Conservation (phyloP, 139 green algal species). For the Astrephomene gubernaculifera region DNA sequence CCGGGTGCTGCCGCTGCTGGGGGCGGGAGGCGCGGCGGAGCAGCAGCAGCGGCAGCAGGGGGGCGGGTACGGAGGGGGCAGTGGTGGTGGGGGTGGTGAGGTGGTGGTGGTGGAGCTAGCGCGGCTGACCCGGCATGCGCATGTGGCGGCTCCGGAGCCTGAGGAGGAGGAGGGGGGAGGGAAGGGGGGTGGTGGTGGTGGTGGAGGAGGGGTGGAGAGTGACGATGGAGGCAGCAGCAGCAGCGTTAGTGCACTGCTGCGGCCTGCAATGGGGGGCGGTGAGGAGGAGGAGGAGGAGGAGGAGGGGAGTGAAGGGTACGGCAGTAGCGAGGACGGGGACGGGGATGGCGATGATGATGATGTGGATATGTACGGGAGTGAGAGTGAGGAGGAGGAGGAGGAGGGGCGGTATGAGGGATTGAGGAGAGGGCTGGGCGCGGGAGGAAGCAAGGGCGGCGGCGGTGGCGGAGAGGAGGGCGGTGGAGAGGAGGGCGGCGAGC, state of each 20-base stretch:
- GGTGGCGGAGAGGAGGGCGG: neutral
- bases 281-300: neutral
- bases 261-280: neutral
- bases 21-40: too few species aligned
- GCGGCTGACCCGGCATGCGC: neutral
- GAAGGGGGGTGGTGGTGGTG: neutral
- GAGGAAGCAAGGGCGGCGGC: neutral
- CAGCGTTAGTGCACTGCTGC: conserved; percentile 4
- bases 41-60: neutral
- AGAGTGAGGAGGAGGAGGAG: neutral
- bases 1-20: conserved; percentile 27
- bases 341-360: neutral
- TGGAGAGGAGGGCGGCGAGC: neutral
- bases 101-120: neutral
- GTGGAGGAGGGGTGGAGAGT: neutral
- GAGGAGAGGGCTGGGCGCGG: neutral
- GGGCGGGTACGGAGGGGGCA: neutral
- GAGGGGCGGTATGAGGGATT: neutral
- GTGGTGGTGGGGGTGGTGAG: neutral
- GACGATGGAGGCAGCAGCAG: conserved; percentile 2
- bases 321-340: neutral
- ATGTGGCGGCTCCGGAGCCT: neutral
- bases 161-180: neutral
- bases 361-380: conserved; percentile 7
- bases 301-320: too few species aligned